Conservation (phyloP, 2,329 filamentous ascomycete genomes). For the Fusarium hostae region DNA sequence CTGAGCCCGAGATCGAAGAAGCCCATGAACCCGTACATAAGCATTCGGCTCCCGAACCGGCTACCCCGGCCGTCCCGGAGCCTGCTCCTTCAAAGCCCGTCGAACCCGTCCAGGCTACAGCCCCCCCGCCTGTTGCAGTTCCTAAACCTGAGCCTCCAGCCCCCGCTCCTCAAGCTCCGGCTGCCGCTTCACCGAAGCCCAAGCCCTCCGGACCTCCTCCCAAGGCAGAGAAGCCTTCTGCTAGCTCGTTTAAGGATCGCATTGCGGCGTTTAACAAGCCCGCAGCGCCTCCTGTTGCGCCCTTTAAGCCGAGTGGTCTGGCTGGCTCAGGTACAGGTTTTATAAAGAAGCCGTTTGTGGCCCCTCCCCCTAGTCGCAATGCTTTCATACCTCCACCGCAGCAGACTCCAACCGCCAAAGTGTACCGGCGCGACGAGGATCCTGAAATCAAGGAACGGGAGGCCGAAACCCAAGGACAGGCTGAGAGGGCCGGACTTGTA, state of each 20-base stretch:
- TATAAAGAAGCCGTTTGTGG: slow-evolving; percentile 96
- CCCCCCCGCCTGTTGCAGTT: slow-evolving; percentile 29
- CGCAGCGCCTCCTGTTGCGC: slow-evolving; percentile 84
- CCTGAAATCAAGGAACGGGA: slow-evolving; percentile 75
- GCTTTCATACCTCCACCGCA: slow-evolving; percentile 84
- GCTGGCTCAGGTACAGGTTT: slow-evolving; percentile 71
- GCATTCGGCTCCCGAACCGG: slow-evolving; percentile 50
- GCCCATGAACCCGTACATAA: slow-evolving; percentile 45
- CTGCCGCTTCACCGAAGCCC: slow-evolving; percentile 46
- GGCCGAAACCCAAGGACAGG: slow-evolving; percentile 72
- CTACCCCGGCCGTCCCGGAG: slow-evolving; percentile 47
- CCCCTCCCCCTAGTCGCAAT: slow-evolving; percentile 91
- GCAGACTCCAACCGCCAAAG: slow-evolving; percentile 75
- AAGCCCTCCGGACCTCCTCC: slow-evolving; percentile 72
- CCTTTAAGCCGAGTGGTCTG: slow-evolving; percentile 82
- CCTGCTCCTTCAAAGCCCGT: slow-evolving; percentile 47
- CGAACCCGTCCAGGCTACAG: slow-evolving; percentile 49
- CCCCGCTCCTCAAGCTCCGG: slow-evolving; percentile 43
- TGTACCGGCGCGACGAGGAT: slow-evolving; percentile 90
- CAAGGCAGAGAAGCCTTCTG: slow-evolving; percentile 75
- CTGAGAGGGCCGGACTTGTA: slow-evolving; percentile 74
- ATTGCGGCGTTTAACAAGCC: slow-evolving; percentile 98
- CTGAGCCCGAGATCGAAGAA: slow-evolving; percentile 54
- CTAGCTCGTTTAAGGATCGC: slow-evolving; percentile 88
- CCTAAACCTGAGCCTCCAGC: slow-evolving; percentile 50